Conservation (phyloP, 2,329 filamentous ascomycete species). For the Fusarium multiceps region DNA sequence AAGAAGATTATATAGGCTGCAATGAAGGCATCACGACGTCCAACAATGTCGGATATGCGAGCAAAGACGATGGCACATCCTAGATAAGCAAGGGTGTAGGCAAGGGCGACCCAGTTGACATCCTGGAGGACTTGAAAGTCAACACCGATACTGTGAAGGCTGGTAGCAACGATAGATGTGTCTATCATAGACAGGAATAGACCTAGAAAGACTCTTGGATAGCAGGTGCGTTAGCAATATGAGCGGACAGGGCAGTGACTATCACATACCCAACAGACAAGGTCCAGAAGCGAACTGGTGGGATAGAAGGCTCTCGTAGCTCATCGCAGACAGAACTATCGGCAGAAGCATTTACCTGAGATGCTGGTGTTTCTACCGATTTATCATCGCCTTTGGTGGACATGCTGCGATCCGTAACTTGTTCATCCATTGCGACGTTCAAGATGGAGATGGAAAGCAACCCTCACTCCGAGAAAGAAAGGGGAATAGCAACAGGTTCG, state of each 20-base stretch:
- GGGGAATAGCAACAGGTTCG: neutral
- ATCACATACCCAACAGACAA: slow-evolving; percentile 49
- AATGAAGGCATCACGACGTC: slow-evolving; percentile 63
- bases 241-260: neutral
- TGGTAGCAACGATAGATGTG: slow-evolving; percentile 69
- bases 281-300: slow-evolving; percentile 50
- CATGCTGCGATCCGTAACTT: neutral
- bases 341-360: neutral
- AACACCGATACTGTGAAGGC: slow-evolving; percentile 64
- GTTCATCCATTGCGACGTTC: slow-evolving; percentile 1
- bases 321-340: neutral
- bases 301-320: slow-evolving; percentile 34
- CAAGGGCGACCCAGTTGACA: slow-evolving; percentile 66
- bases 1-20: slow-evolving; percentile 65
- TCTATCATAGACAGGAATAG: slow-evolving; percentile 70
- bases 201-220: slow-evolving; percentile 60
- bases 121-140: slow-evolving; percentile 60
- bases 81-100: slow-evolving; percentile 67
- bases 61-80: slow-evolving; percentile 67
- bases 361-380: neutral
- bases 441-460: neutral
- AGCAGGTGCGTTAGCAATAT: neutral
- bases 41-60: slow-evolving; percentile 65
- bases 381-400: neutral
- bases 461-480: neutral